Evolutionary conservation across 1,284 basidiomycete genomes (phyloP).

Genomic region (Irpex lacteus): DNA sequence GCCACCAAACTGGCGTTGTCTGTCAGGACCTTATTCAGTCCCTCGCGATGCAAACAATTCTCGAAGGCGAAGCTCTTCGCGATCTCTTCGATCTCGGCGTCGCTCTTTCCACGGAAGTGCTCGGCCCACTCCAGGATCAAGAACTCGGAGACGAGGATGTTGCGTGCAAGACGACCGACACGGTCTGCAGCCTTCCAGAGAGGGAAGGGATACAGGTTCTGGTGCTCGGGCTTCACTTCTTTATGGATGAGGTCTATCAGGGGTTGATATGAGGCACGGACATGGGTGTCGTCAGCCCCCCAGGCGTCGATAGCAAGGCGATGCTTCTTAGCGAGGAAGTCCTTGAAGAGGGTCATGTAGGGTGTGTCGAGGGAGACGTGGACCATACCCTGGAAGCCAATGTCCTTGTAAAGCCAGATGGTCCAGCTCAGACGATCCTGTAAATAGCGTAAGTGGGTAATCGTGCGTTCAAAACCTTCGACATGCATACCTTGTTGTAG

Average conservation of each 20-base stretch:
- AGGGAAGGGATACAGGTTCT: conserved; percentile 47
- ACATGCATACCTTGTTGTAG: conserved; percentile 54
- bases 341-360: conserved; percentile 62
- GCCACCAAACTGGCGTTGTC: conserved; percentile 29
- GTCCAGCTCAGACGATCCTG: conserved; percentile 74
- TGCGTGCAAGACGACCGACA: conserved; percentile 53
- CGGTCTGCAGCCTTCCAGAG: conserved; percentile 45
- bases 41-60: conserved; percentile 49
- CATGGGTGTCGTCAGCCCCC: conserved; percentile 52
- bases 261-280: conserved; percentile 54
- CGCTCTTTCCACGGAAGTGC: conserved; percentile 52
- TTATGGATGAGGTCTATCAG: conserved; percentile 50
- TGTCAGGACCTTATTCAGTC: conserved; percentile 45
- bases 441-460: not conserved
- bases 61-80: conserved; percentile 62
- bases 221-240: conserved; percentile 40
- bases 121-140: conserved; percentile 65
- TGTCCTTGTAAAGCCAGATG: conserved; percentile 86
- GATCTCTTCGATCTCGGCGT: conserved; percentile 56
- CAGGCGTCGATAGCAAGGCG: conserved; percentile 62
- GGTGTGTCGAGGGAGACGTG: conserved; percentile 65
- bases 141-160: conserved; percentile 64
- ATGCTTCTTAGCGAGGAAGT: conserved; percentile 65
- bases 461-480: not conserved
- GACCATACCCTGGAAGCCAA: conserved; percentile 84